Evolutionary conservation across 1,284 basidiomycete species (phyloP).

Genomic region (Kwoniella shivajii): DNA sequence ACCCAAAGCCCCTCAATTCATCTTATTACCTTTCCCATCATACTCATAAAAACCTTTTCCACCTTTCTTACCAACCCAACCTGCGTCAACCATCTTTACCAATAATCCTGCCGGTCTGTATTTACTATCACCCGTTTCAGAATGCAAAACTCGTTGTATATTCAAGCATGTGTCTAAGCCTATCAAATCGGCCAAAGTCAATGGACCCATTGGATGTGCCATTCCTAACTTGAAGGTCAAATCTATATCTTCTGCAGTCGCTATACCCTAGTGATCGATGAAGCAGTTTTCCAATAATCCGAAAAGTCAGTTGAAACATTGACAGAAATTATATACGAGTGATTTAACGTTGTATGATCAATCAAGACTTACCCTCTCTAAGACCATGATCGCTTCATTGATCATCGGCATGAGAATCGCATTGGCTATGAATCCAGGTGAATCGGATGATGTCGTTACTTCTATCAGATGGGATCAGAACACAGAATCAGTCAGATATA

Average conservation of each 20-base stretch:
- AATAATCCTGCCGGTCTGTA: slow-evolving; percentile 90
- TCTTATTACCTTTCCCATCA: slow-evolving; percentile 8
- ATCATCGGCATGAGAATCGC: slow-evolving; percentile 56
- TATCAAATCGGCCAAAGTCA: slow-evolving; percentile 85
- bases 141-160: slow-evolving; percentile 84
- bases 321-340: not conserved
- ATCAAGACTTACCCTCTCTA: slow-evolving; percentile 69
- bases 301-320: slow-evolving; percentile 2
- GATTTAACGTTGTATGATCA: not conserved
- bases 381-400: slow-evolving; percentile 81
- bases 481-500: not conserved
- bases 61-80: slow-evolving; percentile 81
- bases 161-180: slow-evolving; percentile 88
- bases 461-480: slow-evolving; percentile 62
- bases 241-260: slow-evolving; percentile 92
- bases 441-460: slow-evolving; percentile 83
- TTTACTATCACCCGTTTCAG: slow-evolving; percentile 91
- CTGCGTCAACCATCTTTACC: slow-evolving; percentile 94
- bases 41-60: slow-evolving; percentile 81
- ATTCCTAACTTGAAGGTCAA: slow-evolving; percentile 90
- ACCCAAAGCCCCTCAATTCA: not conserved
- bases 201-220: slow-evolving; percentile 93
- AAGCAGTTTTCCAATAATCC: no score
- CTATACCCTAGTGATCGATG: slow-evolving; percentile 68
- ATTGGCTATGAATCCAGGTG: slow-evolving; percentile 70